phyloP scores from a whole-genome alignment of 305 asterid genomes.

The Nicotiana rustica region DNA sequence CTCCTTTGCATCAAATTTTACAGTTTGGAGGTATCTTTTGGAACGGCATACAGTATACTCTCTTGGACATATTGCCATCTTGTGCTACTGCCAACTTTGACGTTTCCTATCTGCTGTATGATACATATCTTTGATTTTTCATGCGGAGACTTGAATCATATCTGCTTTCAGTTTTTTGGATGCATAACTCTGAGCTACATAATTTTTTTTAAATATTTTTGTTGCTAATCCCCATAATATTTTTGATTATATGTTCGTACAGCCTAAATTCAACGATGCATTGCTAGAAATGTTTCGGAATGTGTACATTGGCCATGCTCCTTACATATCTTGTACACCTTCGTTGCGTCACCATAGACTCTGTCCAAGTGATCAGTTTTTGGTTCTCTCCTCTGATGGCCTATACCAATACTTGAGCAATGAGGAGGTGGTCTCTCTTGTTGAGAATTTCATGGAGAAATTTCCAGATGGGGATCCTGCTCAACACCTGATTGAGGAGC shows the following conservation, averaged over 20 bases:
- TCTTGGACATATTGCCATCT: constrained; percentile 34
- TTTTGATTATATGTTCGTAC: constrained; percentile 56
- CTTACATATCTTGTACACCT: constrained; percentile 89
- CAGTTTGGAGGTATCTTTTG: not conserved
- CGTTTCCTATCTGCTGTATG: constrained; percentile 29
- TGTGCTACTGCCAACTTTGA: constrained; percentile 26
- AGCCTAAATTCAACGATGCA: constrained; percentile 85
- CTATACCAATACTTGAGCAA: constrained; percentile 94
- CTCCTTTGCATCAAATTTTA: not conserved
- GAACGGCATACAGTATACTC: not conserved
- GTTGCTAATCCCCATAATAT: constrained; percentile 41
- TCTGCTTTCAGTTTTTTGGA: not conserved
- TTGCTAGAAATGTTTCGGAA: constrained; percentile 92
- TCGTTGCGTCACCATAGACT: constrained; percentile 92
- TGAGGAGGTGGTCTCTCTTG: constrained; percentile 88
- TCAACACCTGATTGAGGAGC: constrained; percentile 95
- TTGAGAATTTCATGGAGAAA: constrained; percentile 92
- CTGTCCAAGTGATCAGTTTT: constrained; percentile 86
- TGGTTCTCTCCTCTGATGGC: constrained; percentile 98
- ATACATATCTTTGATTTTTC: not conserved
- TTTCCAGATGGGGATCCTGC: constrained; percentile 99
- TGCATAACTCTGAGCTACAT: not conserved
- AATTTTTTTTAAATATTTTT: not conserved
- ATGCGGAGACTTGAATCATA: not conserved
- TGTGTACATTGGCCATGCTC: constrained; percentile 91